Base-by-base conservation (phyloP, 1,284 basidiomycete genomes). In the Pisolithus thermaeus region DNA sequence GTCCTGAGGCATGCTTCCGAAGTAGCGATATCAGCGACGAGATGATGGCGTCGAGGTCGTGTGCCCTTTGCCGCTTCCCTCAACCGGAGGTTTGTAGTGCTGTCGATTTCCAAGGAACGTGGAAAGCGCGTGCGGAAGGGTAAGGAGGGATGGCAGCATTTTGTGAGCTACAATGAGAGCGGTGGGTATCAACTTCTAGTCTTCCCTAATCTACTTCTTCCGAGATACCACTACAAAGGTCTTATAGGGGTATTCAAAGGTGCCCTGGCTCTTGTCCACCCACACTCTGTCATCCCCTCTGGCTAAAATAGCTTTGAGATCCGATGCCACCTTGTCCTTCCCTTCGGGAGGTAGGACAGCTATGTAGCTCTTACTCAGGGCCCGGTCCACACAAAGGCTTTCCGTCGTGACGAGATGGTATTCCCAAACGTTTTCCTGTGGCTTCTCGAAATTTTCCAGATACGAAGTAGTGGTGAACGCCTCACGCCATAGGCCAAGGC, bases 331-430 rank as follows among this genome's bases (percentile, higher is more conserved):
- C 41, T 71, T 70, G 18, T 66, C 62, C 64, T 78, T 83, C 54
- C 80, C 76, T 1, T 78, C 75, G 0, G 75, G 72, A 1, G 76
- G 68, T 20, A 87, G 70, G 11, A 86, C 60, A 0, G 81, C 71
- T 38, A 89, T 80, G 61, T 88, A 90, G 61, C 87, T 89, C 71
- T 89, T 90, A 70, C 80, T 89, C 49, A 68, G 70, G 0, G 80
- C 84, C 46, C 88, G 73, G 50, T 86, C 70, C n/a, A 81, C 64
- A 11, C 77, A 78, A 20, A 71, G 72, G n/a, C 81, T 69, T 27
- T 71, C 65, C 2, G 78, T 80, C 0, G 73, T 72, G 12, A 71
- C 67, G 14, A 86, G 67, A 7, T 65, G 60, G 52, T 80, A 79
- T 5, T 64, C 55, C 74, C 79, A 86, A 23, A 65, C 62, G 52